Conservation (phyloP, 2,329 filamentous ascomycete genomes). For the Penicillium sp. region DNA sequence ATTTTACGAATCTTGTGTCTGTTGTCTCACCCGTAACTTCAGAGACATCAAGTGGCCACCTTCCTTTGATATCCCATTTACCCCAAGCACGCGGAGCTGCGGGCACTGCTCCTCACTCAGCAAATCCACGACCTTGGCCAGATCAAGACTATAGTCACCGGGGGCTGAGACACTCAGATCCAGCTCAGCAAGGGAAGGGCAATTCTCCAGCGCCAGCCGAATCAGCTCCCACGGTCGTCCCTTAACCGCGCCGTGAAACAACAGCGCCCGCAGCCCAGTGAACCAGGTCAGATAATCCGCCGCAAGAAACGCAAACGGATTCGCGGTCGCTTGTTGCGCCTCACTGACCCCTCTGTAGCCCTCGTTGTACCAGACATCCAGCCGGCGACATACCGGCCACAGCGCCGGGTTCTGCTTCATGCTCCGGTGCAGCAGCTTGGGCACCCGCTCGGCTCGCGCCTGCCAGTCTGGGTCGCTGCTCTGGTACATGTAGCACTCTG, state of each 20-base stretch:
- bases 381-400: constrained; percentile 1
- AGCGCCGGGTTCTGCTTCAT: background rate
- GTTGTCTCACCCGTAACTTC: background rate
- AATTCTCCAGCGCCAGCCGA: background rate
- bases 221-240: background rate
- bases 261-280: background rate
- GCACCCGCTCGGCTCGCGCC: too few relatives aligned
- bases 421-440: constrained; percentile 4
- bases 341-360: too few relatives aligned
- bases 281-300: background rate
- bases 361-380: background rate
- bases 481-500: background rate
- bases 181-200: background rate
- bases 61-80: background rate
- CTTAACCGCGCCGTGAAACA: background rate
- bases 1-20: too few relatives aligned
- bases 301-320: background rate
- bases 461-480: too few relatives aligned
- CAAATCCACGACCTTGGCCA: background rate
- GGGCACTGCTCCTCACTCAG: background rate
- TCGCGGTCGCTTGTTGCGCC: too few relatives aligned
- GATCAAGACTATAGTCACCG: background rate
- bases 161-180: background rate
- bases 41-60: background rate
- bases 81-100: background rate